phyloP scores from a whole-genome alignment of 768 basidiomycete species.

The Lentinula aciculospora region DNA sequence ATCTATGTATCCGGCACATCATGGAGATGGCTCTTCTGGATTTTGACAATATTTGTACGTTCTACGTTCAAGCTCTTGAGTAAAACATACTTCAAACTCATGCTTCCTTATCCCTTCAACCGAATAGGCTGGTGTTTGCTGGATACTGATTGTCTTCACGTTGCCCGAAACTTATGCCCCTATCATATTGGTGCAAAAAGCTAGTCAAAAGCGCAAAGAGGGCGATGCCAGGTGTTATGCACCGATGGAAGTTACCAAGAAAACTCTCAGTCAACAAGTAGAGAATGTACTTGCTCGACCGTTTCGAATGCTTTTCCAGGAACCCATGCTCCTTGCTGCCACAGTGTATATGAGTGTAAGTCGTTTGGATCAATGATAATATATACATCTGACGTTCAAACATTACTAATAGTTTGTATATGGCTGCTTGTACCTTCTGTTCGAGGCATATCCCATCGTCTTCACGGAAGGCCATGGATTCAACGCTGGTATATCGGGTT shows the following conservation, averaged over 20 bases:
- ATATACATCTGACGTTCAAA: neutral
- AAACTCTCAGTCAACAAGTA: constrained; percentile 31
- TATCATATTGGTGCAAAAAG: constrained; percentile 47
- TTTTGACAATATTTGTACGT: constrained; percentile 50
- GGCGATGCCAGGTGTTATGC: constrained; percentile 48
- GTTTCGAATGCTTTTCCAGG: constrained; percentile 56
- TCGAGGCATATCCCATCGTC: constrained; percentile 57
- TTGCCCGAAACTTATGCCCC: constrained; percentile 69
- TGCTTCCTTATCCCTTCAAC: neutral
- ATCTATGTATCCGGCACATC: constrained; percentile 29
- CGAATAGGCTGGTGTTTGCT: constrained; percentile 41
- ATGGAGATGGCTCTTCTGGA: constrained; percentile 71
- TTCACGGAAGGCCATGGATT: constrained; percentile 50
- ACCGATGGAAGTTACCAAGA: constrained; percentile 37
- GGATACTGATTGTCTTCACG: constrained; percentile 43
- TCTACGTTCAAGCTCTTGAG: neutral
- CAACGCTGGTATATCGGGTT: constrained; percentile 45
- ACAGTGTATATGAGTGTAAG: constrained; percentile 57
- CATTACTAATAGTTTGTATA: constrained; percentile 46
- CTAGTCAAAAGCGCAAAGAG: constrained; percentile 41
- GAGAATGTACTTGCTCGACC: constrained; percentile 50
- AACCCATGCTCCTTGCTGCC: constrained; percentile 62
- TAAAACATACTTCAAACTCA: neutral
- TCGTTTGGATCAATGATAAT: neutral
- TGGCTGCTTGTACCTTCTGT: constrained; percentile 55